Conservation (phyloP, 2,329 filamentous ascomycete species). For the Paecilomyces sp. region DNA sequence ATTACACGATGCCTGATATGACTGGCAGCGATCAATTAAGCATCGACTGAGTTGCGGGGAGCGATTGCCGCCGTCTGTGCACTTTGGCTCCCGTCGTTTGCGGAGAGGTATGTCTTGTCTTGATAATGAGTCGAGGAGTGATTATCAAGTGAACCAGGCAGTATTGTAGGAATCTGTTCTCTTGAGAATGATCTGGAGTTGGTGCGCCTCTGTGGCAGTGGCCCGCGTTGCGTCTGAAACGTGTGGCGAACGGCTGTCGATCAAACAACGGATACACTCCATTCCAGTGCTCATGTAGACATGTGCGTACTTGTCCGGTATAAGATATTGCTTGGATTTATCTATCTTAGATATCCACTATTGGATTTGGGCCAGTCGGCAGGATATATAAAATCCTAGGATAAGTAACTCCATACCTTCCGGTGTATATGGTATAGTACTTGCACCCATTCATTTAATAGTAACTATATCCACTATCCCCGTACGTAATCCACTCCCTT, state of each 20-base stretch:
- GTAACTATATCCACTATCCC: not conserved
- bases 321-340: too few relatives aligned
- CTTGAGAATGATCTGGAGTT: constrained; percentile 3
- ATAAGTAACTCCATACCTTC: not conserved
- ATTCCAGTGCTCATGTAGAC: constrained; percentile 1
- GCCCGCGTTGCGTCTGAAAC: not conserved
- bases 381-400: too few relatives aligned
- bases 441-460: not conserved
- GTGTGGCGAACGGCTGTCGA: not conserved
- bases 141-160: not conserved
- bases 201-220: constrained; percentile 1
- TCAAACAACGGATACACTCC: not conserved
- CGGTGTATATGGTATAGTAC: not conserved
- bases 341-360: too few relatives aligned
- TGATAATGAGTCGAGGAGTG: not conserved
- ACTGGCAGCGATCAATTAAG: constrained; percentile 6
- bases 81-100: constrained; percentile 1
- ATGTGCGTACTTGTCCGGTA: too few relatives aligned
- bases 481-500: not conserved
- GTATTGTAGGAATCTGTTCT: not conserved
- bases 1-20: constrained; percentile 13
- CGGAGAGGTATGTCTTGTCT: not conserved
- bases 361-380: too few relatives aligned
- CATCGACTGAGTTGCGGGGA: constrained; percentile 11
- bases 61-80: constrained; percentile 15